A percentile compares a stretch with the other conserved stretches of the same genome.
These are phyloP conservation scores for Suillus sp. DNA, from an alignment of 768 basidiomycete species.

Conservation along the genomic window DNA sequence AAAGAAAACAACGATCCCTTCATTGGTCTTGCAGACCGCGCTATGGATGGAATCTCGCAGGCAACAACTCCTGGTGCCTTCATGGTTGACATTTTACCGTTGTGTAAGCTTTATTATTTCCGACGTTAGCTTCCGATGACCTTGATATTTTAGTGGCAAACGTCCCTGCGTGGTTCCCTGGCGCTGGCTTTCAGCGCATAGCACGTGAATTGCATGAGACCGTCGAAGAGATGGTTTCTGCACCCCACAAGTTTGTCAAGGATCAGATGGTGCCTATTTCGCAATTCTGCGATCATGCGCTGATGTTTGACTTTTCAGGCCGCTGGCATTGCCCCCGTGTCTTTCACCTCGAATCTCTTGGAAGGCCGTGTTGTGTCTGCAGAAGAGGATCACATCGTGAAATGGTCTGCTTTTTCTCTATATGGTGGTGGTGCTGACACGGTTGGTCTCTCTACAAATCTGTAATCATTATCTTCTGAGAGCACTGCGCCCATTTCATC, in stretches of 20 bases:
- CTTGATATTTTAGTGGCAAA: not conserved
- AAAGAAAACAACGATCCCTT: not conserved
- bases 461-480: not conserved
- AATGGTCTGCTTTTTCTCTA: not conserved
- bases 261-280: not conserved
- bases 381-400: not conserved
- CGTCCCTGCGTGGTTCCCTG: not conserved
- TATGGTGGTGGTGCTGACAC: not conserved
- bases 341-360: not conserved
- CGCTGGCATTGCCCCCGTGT: not conserved
- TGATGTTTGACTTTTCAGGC: not conserved
- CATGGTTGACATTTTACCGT: not conserved
- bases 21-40: not conserved
- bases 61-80: not conserved
- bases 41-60: not conserved
- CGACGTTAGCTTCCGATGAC: not conserved
- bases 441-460: not conserved
- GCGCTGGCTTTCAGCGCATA: not conserved
- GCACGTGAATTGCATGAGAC: not conserved
- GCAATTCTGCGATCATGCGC: not conserved
- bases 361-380: not conserved
- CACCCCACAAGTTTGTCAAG: not conserved
- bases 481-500: not conserved
- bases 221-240: not conserved
- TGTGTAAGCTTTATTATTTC: not conserved